Percentiles rank a stretch among this genome's conserved stretches.
These are phyloP conservation scores for Nothomitra cinnamomea DNA, from an alignment of 2,329 filamentous ascomycete genomes.

Conservation along the genomic window DNA sequence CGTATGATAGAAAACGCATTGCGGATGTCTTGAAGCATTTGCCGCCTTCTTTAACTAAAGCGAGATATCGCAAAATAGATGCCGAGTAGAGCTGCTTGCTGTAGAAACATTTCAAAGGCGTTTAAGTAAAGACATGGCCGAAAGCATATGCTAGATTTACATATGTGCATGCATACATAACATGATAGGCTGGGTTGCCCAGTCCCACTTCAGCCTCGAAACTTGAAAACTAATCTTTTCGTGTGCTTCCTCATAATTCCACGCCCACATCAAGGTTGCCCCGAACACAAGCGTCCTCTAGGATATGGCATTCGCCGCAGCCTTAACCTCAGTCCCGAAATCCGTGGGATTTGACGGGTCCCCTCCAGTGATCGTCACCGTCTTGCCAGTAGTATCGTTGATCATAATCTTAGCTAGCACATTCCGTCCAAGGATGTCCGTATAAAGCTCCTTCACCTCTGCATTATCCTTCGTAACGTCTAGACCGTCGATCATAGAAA, in stretches of 20 bases:
- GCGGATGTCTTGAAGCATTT: slow-evolving; percentile 12
- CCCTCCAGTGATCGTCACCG: slow-evolving; percentile 9
- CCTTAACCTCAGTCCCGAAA: slow-evolving; percentile 1
- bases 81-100: neutral
- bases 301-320: neutral
- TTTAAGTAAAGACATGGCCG: neutral
- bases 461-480: slow-evolving; percentile 20
- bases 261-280: neutral
- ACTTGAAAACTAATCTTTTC: no score
- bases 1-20: slow-evolving; percentile 24
- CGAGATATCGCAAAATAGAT: neutral
- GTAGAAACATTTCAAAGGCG: neutral
- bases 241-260: neutral
- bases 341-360: slow-evolving; percentile 1
- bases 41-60: neutral
- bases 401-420: slow-evolving; percentile 12
- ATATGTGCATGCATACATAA: no score
- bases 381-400: slow-evolving; percentile 12
- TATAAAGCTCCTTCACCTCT: slow-evolving; percentile 10
- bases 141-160: no score
- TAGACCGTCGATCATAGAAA: slow-evolving; percentile 26
- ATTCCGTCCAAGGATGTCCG: slow-evolving; percentile 12
- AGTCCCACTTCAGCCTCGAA: no score
- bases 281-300: neutral
- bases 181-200: no score